Evolutionary conservation across 768 basidiomycete genomes (phyloP), one percentile per base, ranked within the genome.

Genomic region (Phanerochaete carnosa): DNA sequence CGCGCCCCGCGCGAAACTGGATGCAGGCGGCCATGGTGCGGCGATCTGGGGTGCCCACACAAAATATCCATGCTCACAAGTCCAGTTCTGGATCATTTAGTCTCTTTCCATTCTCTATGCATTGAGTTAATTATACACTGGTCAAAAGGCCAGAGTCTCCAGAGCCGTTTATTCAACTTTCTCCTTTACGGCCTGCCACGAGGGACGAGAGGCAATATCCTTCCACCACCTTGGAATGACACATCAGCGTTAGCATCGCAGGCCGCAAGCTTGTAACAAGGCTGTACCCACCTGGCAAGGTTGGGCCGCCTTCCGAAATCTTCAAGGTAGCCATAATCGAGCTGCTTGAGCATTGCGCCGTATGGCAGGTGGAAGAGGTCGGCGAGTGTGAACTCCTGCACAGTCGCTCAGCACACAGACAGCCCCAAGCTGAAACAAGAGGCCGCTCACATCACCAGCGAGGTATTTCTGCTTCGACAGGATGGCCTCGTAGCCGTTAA

Each of bases 341-440:
- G 60, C 1, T 6, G 16, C 22, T 46, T 57, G 35, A 79, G 63
- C 55, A 70, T 37, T n/a, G 52, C 57, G 33, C 78, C 80, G 53
- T 79, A 80, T 0, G 85, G 78, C 39, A 87, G 68, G 68, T 86
- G 85, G 71, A 79, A 80, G 13, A 88, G 74, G 66, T 88, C 87
- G 3, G 82, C 84, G 2, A 87, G 73, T 8, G 83, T 85, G 55
- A 88, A 23, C 29, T 70, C 65, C 75, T 80, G 60, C 9, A 28
- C 33, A 39, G 25, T 29, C n/a, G 16, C 16, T 35, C 22, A 47
- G 47, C 30, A 35, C 7, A 19, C 54, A 1, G 19, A 13, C 26
- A 8, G 28, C 1, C 22, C 28, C 16, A 13, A 29, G 45, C 9
- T 47, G 12, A 16, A 23, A 2, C 6, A 22, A n/a, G 9, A 37